Evolutionary conservation across 2,329 filamentous ascomycete genomes (phyloP).

Genomic region (Ceratocystis variospora): DNA sequence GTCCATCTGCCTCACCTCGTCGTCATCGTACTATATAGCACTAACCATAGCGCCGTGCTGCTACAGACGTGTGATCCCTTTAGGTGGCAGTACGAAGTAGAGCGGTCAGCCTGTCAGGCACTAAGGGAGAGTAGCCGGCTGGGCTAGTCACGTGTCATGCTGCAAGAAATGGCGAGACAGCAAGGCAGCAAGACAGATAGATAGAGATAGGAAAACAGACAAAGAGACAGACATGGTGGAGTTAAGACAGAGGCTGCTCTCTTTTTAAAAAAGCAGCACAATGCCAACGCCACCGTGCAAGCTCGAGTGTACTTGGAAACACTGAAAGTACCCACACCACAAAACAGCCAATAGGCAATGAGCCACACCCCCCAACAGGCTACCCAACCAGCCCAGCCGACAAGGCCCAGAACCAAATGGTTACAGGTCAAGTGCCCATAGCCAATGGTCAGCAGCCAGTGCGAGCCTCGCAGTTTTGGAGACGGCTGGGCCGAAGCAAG

Average conservation of each 20-base stretch:
- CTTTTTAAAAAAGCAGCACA: neutral
- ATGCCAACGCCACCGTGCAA: neutral
- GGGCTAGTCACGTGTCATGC: no score
- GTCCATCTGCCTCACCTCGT: neutral
- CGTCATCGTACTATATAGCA: neutral
- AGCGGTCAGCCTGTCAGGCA: neutral
- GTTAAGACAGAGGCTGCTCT: neutral
- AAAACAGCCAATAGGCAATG: neutral
- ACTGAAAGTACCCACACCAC: neutral
- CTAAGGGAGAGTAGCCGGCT: no score
- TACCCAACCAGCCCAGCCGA: neutral
- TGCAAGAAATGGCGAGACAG: neutral
- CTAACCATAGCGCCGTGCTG: neutral
- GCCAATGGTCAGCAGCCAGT: neutral
- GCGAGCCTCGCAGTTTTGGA: neutral
- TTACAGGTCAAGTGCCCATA: neutral
- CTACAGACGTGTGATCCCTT: neutral
- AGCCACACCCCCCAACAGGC: neutral
- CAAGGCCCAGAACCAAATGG: neutral
- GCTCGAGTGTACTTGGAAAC: neutral
- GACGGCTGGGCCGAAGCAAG: neutral
- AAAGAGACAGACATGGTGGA: neutral
- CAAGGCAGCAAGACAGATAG: neutral
- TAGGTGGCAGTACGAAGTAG: neutral
- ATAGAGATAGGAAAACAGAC: neutral